Conservation (phyloP, 139 green algal species). For the Bryopsis sp. region DNA sequence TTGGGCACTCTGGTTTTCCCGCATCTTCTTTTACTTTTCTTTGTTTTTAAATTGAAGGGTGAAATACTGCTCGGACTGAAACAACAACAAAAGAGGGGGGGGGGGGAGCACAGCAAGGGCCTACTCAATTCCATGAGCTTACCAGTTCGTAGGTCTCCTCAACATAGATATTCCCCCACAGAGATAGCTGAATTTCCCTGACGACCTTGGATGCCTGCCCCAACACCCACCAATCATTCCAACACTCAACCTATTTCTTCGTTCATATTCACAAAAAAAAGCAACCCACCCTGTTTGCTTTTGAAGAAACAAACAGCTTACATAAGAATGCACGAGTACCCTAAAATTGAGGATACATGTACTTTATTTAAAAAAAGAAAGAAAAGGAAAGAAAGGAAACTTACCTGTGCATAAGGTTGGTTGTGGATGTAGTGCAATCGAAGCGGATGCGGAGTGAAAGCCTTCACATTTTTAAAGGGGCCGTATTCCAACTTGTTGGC, state of each 20-base stretch:
- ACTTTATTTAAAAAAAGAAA: too few relatives aligned
- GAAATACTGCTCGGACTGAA: background rate
- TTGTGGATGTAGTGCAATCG: constrained; percentile 76
- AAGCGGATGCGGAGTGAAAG: constrained; percentile 38
- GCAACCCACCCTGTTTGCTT: too few relatives aligned
- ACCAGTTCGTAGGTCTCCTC: constrained; percentile 77
- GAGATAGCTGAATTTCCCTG: constrained; percentile 80
- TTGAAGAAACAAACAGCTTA: background rate
- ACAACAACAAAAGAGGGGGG: background rate
- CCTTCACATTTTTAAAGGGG: constrained; percentile 29
- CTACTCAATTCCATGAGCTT: constrained; percentile 2
- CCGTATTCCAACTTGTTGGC: constrained; percentile 41
- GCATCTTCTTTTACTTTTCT: background rate
- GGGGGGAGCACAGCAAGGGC: background rate
- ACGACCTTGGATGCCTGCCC: constrained; percentile 37
- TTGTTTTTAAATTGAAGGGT: background rate
- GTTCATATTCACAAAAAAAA: too few relatives aligned
- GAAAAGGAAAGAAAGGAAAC: background rate
- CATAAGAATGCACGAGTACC: background rate
- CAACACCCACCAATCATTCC: background rate
- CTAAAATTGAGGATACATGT: too few relatives aligned
- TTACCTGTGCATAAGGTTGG: constrained; percentile 51
- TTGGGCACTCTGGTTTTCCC: background rate
- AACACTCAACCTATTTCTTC: too few relatives aligned
- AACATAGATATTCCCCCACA: constrained; percentile 87